phyloP scores from a whole-genome alignment of 768 basidiomycete genomes.

The Rhodotorula diobovata region DNA sequence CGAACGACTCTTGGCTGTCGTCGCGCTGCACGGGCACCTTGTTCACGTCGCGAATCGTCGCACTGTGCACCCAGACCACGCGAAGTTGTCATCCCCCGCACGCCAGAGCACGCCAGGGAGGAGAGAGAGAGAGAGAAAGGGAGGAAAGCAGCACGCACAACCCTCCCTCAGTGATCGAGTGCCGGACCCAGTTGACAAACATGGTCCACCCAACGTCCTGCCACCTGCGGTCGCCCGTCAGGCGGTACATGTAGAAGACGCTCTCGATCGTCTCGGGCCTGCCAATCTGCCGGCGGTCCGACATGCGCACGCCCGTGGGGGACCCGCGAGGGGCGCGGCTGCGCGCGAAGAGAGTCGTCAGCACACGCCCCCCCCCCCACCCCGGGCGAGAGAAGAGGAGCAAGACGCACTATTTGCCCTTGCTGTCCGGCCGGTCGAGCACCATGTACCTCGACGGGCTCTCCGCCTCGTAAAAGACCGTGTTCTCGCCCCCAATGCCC shows the following conservation, averaged over 20 bases:
- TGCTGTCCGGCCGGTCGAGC: background rate
- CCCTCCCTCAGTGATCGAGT: conserved; percentile 26
- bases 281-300: conserved; percentile 45
- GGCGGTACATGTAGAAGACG: conserved; percentile 48
- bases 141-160: background rate
- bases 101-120: background rate
- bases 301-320: conserved; percentile 43
- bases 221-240: conserved; percentile 52
- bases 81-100: background rate
- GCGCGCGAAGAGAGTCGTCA: background rate
- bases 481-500: conserved; percentile 38
- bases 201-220: conserved; percentile 52
- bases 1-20: conserved; percentile 38
- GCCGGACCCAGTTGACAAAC: conserved; percentile 44
- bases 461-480: conserved; percentile 29
- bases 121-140: too few species aligned
- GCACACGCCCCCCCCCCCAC: too few species aligned
- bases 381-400: too few species aligned
- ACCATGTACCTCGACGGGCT: conserved; percentile 14
- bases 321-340: conserved; percentile 21
- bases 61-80: conserved; percentile 3
- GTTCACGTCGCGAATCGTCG: conserved; percentile 30
- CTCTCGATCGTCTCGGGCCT: conserved; percentile 51
- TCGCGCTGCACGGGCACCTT: conserved; percentile 10
- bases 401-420: background rate